These are phyloP conservation scores for Maudiozyma humilis DNA, from an alignment of 1,139 yeast genomes.

Conservation along the genomic window DNA sequence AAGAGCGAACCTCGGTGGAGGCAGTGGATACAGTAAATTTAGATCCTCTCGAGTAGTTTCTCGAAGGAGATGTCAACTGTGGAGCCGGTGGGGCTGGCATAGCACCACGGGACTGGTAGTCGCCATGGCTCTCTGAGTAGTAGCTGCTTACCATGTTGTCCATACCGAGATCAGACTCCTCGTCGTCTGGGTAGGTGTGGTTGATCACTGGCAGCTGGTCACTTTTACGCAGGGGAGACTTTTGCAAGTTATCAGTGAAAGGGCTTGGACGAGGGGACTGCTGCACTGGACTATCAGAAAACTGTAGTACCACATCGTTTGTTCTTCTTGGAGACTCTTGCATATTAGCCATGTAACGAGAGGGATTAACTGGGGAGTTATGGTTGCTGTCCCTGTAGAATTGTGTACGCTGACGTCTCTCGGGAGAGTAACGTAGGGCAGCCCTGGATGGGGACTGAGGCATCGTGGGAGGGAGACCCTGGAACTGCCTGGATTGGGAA, in stretches of 20 bases:
- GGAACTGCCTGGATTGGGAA: conserved; percentile 24
- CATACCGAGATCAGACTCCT: conserved; percentile 28
- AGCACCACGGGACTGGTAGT: conserved; percentile 6
- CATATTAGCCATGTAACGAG: conserved; percentile 43
- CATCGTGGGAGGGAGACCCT: conserved; percentile 28
- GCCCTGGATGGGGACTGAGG: conserved; percentile 39
- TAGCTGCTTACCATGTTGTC: conserved; percentile 16
- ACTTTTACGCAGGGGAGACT: conserved; percentile 56
- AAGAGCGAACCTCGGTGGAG: conserved; percentile 22
- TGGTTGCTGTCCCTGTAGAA: conserved; percentile 28
- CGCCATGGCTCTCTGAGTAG: conserved; percentile 10
- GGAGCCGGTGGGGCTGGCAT: conserved; percentile 9
- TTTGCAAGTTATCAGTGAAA: conserved; percentile 47
- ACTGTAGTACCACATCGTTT: conserved; percentile 10
- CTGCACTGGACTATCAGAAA: conserved; percentile 7
- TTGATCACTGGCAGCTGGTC: conserved; percentile 40
- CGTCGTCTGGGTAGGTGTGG: conserved; percentile 7
- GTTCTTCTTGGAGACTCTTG: conserved; percentile 48
- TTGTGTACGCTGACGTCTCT: conserved; percentile 27
- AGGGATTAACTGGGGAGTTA: conserved; percentile 26
- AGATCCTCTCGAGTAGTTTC: conserved; percentile 19
- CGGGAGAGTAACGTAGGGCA: conserved; percentile 35
- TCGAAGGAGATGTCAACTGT: too few species aligned
- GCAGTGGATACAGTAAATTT: conserved; percentile 21
- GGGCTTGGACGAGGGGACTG: conserved; percentile 13